These are phyloP conservation scores for Blastobotrys malaysiensis DNA, from an alignment of 1,139 yeast genomes.

Conservation along the genomic window DNA sequence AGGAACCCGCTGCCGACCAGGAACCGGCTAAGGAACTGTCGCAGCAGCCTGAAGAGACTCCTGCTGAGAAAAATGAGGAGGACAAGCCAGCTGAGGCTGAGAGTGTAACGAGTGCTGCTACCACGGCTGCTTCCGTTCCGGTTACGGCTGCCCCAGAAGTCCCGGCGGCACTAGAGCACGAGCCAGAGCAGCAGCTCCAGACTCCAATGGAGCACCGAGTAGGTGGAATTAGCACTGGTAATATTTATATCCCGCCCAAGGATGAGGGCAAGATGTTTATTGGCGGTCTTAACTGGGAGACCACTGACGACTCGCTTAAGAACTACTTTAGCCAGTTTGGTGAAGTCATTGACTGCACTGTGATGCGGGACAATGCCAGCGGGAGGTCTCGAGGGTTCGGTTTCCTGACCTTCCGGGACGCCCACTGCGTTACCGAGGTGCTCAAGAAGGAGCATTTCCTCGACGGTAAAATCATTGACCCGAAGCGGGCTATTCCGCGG, in stretches of 20 bases:
- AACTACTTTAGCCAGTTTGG: constrained; percentile 88
- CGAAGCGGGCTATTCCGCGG: constrained; percentile 95
- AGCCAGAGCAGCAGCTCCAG: constrained; percentile 24
- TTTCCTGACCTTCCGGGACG: constrained; percentile 79
- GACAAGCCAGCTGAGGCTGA: constrained; percentile 4
- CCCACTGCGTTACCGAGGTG: constrained; percentile 81
- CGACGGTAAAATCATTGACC: constrained; percentile 96
- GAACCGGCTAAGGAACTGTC: neutral
- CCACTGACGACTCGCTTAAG: constrained; percentile 72
- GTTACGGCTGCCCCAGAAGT: constrained; percentile 1
- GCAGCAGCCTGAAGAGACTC: neutral
- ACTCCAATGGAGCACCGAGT: constrained; percentile 14
- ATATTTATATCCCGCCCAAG: constrained; percentile 38
- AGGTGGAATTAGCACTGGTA: constrained; percentile 36
- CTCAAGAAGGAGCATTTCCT: constrained; percentile 81
- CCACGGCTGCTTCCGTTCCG: neutral
- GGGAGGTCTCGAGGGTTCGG: constrained; percentile 98
- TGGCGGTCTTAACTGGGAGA: constrained; percentile 98
- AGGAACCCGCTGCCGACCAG: neutral
- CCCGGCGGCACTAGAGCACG: constrained; percentile 23
- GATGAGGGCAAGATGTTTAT: constrained; percentile 88
- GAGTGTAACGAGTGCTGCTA: no score
- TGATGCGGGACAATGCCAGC: constrained; percentile 86
- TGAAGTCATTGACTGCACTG: constrained; percentile 81
- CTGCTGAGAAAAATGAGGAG: constrained; percentile 1